A percentile compares a stretch with the other conserved stretches of the same genome.
phyloP scores from a whole-genome alignment of 805 yeast genomes.

The Nakazawaea sp. region DNA sequence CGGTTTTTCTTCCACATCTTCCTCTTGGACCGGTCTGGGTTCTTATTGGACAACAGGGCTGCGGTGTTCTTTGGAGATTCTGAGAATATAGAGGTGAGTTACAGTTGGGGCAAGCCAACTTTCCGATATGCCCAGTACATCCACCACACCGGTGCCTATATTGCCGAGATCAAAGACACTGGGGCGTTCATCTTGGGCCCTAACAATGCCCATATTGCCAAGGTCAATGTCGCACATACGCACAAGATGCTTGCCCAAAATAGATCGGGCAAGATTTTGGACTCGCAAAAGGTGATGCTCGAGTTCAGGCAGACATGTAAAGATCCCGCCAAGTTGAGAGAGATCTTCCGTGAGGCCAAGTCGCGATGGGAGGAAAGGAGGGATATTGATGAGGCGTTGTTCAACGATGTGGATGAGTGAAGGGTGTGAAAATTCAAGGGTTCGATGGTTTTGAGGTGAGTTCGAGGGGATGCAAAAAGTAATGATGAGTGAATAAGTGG shows the following conservation, averaged over 20 bases:
- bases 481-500: too few species aligned
- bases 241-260: background rate
- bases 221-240: conserved; percentile 44
- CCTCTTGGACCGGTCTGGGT: conserved; percentile 63
- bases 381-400: conserved; percentile 21
- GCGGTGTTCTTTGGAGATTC: conserved; percentile 50
- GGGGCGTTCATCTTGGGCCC: conserved; percentile 82
- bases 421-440: too few species aligned
- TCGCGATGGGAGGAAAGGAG: conserved; percentile 32
- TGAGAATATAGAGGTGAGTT: conserved; percentile 47
- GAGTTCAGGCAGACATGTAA: conserved; percentile 59
- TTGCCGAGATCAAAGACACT: conserved; percentile 77
- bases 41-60: conserved; percentile 75
- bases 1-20: conserved; percentile 73
- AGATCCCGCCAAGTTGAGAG: conserved; percentile 38
- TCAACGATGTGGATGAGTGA: conserved; percentile 4
- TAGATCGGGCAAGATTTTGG: conserved; percentile 31
- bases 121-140: conserved; percentile 85
- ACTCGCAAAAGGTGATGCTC: conserved; percentile 70
- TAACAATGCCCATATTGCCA: conserved; percentile 73
- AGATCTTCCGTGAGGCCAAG: conserved; percentile 55
- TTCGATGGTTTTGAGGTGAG: too few species aligned
- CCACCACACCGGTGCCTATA: conserved; percentile 82
- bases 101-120: conserved; percentile 88
- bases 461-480: too few species aligned